Conservation (phyloP, 129 eudicot species). For the Daucus carota region DH1_v3.0 NC_030385.2:45148501-45149000, state of each 20-base stretch:
- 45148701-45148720: constrained; percentile 14
- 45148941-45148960: too few relatives aligned
- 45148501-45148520: not conserved
- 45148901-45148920: too few relatives aligned
- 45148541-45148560: constrained; percentile 31
- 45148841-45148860: too few relatives aligned
- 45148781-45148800: too few relatives aligned
- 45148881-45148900: too few relatives aligned
- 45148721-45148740: constrained; percentile 28
- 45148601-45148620: constrained; percentile 33
- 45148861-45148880: too few relatives aligned
- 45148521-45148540: constrained; percentile 40
- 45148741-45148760: constrained; percentile 26
- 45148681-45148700: constrained; percentile 31
- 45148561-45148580: constrained; percentile 26
- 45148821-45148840: too few relatives aligned
- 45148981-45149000: too few relatives aligned
- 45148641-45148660: constrained; percentile 32
- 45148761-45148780: constrained; percentile 33
- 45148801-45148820: too few relatives aligned
- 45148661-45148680: constrained; percentile 17
- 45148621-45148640: constrained; percentile 35
- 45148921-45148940: too few relatives aligned
- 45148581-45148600: constrained; percentile 32
- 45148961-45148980: too few relatives aligned